These are phyloP conservation scores for Galerina marginata DNA, from an alignment of 768 basidiomycete species.

Conservation along the genomic window DNA sequence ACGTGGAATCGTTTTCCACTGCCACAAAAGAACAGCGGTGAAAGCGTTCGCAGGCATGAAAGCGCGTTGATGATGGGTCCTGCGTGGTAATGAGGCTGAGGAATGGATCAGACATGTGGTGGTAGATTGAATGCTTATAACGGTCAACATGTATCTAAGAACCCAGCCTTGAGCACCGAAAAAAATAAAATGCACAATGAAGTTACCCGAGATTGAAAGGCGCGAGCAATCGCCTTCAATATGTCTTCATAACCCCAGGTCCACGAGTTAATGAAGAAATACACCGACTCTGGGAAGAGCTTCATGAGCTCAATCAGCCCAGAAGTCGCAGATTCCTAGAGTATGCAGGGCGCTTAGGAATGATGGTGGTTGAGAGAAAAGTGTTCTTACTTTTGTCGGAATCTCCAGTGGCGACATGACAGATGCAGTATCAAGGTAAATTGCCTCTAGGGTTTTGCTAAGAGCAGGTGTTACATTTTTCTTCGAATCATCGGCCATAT, in stretches of 20 bases:
- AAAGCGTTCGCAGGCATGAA: constrained; percentile 93
- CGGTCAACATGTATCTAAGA: constrained; percentile 86
- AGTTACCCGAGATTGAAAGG: constrained; percentile 67
- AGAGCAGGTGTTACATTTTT: constrained; percentile 16
- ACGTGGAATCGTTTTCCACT: constrained; percentile 39
- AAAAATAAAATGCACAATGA: neutral
- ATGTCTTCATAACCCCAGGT: constrained; percentile 97
- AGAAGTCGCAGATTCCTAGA: constrained; percentile 65
- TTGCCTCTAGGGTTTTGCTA: constrained; percentile 64
- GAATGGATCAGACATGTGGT: constrained; percentile 61
- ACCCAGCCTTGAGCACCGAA: neutral
- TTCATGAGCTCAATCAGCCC: constrained; percentile 75
- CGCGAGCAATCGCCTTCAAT: constrained; percentile 71
- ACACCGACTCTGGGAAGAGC: constrained; percentile 63
- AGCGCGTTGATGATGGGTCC: constrained; percentile 70
- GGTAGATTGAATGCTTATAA: constrained; percentile 80
- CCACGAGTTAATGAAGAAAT: constrained; percentile 93
- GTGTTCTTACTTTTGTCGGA: constrained; percentile 60
- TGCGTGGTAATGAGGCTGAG: constrained; percentile 63
- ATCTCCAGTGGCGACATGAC: constrained; percentile 56
- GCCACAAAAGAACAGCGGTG: constrained; percentile 70
- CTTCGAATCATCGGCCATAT: constrained; percentile 1
- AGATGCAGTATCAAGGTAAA: constrained; percentile 84
- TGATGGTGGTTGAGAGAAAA: neutral
- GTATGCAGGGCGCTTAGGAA: neutral